Conservation (phyloP, 371 early-diverging fungal genomes). For the Mortierella sp. region DNA sequence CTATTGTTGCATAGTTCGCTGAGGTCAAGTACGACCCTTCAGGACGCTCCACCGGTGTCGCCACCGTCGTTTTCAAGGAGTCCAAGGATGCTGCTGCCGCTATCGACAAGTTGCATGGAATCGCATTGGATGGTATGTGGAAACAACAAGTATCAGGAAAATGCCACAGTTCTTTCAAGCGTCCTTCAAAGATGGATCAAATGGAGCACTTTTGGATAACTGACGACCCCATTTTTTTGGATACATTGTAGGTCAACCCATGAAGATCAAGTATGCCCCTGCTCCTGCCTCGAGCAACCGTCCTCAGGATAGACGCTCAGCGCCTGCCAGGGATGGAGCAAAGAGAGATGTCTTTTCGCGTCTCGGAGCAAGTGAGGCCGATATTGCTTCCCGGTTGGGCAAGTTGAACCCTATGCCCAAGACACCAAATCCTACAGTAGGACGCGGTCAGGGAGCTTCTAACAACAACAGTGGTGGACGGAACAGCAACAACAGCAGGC, state of each 20-base stretch:
- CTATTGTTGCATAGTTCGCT: conserved; percentile 29
- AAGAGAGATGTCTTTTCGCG: conserved; percentile 55
- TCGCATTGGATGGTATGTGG: conserved; percentile 72
- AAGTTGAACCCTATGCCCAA: conserved; percentile 38
- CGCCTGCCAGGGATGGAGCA: conserved; percentile 14
- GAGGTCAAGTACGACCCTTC: conserved; percentile 66
- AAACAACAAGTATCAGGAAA: background rate
- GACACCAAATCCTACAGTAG: background rate
- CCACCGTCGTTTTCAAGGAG: conserved; percentile 69
- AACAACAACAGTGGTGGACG: conserved; percentile 22
- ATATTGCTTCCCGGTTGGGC: conserved; percentile 50
- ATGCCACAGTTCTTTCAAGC: background rate
- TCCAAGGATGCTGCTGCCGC: conserved; percentile 68
- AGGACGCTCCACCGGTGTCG: conserved; percentile 76
- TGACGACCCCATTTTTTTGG: background rate
- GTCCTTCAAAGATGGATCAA: background rate
- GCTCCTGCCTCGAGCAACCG: conserved; percentile 29
- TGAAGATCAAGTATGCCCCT: conserved; percentile 53
- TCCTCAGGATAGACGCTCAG: conserved; percentile 20
- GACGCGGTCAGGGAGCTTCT: background rate
- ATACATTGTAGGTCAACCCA: conserved; percentile 32
- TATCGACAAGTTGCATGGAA: conserved; percentile 68
- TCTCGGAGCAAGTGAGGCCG: conserved; percentile 55
- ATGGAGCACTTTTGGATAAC: background rate
- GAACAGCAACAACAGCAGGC: conserved; percentile 20